These are phyloP conservation scores for Miamiensis avidus DNA, from an alignment of 169 alveolate species.

Conservation along the genomic window DNA sequence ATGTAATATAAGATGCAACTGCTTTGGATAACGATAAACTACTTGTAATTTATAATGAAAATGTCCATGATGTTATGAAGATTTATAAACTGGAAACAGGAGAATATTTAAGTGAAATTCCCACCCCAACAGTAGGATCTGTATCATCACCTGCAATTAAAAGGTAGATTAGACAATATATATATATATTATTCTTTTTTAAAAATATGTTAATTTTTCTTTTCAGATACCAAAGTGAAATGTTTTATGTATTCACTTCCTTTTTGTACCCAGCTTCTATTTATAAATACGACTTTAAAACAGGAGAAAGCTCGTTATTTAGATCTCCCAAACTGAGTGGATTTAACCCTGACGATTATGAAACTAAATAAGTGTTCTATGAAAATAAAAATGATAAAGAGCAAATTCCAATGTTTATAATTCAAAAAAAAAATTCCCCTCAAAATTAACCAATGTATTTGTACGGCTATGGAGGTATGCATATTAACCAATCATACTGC, in stretches of 20 bases:
- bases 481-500: background rate
- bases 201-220: no score
- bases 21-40: background rate
- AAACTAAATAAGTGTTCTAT: background rate
- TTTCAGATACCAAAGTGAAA: background rate
- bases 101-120: background rate
- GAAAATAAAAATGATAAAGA: background rate
- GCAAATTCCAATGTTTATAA: background rate
- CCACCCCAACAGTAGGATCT: background rate
- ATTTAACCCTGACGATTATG: background rate
- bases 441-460: background rate
- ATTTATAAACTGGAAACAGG: background rate
- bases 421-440: background rate
- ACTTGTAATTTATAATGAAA: background rate
- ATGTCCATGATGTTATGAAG: background rate
- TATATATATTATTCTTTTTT: no score
- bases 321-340: background rate
- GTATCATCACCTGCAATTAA: background rate
- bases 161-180: background rate
- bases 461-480: background rate
- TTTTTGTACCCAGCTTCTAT: background rate
- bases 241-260: background rate
- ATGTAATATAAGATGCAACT: background rate
- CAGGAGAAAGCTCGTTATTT: background rate
- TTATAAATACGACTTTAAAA: no score